phyloP scores from a whole-genome alignment of 2,329 filamentous ascomycete genomes.

The Diaporthe velutina region DNA sequence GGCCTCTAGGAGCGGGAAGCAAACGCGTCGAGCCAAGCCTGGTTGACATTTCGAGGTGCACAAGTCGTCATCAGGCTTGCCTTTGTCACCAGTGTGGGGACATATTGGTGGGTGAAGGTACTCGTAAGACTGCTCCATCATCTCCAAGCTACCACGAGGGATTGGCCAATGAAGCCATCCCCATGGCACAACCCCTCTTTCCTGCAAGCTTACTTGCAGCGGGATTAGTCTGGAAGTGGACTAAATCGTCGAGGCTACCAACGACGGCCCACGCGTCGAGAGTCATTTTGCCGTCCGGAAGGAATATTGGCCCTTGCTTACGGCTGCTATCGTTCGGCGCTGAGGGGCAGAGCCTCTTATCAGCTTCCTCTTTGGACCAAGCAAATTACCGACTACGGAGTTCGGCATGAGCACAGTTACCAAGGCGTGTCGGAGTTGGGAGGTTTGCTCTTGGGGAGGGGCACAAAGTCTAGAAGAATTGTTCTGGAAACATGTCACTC shows the following conservation, averaged over 20 bases:
- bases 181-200: constrained; percentile 9
- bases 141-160: too few relatives aligned
- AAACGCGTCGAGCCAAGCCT: background rate
- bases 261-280: background rate
- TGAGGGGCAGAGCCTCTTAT: constrained; percentile 3
- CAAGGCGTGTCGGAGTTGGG: constrained; percentile 18
- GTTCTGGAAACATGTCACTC: constrained; percentile 28
- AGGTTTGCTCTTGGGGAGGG: background rate
- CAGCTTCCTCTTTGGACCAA: constrained; percentile 32
- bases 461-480: background rate
- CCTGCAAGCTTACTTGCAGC: constrained; percentile 38
- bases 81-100: background rate
- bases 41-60: background rate
- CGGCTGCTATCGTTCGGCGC: background rate
- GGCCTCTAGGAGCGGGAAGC: background rate
- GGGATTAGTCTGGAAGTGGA: constrained; percentile 32
- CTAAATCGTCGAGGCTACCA: constrained; percentile 1
- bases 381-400: constrained; percentile 30
- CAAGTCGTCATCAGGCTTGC: constrained; percentile 36
- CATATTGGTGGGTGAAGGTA: constrained; percentile 5
- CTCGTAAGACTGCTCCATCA: constrained; percentile 31
- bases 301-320: constrained; percentile 40
- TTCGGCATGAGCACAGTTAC: constrained; percentile 7
- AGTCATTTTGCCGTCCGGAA: constrained; percentile 27
- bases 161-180: constrained; percentile 28